These are phyloP conservation scores for Nepenthes mirabilis DNA, from an alignment of 148 eudicot species.

Conservation along the genomic window DNA sequence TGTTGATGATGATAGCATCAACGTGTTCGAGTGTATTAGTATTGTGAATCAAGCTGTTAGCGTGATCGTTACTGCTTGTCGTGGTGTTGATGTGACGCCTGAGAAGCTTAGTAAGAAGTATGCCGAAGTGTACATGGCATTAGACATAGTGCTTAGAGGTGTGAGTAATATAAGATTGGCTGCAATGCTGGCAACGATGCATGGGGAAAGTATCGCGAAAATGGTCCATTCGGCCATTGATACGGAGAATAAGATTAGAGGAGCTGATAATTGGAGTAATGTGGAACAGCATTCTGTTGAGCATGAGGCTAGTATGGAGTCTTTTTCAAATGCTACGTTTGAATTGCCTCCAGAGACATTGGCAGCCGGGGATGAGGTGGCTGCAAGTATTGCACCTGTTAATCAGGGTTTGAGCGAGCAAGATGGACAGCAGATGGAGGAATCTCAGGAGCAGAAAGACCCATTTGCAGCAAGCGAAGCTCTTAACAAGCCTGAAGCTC, in stretches of 20 bases:
- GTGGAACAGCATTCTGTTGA: slow-evolving; percentile 41
- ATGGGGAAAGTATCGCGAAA: slow-evolving; percentile 79
- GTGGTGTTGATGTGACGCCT: slow-evolving; percentile 74
- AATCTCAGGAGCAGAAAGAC: slow-evolving; percentile 44
- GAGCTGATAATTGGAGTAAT: slow-evolving; percentile 70
- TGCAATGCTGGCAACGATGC: slow-evolving; percentile 75
- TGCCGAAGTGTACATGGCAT: slow-evolving; percentile 85
- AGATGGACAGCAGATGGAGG: slow-evolving; percentile 40
- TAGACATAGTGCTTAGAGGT: slow-evolving; percentile 85
- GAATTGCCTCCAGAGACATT: slow-evolving; percentile 77
- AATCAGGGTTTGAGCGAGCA: slow-evolving; percentile 35
- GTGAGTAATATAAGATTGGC: slow-evolving; percentile 82
- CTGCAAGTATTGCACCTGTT: slow-evolving; percentile 24
- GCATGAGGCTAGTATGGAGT: slow-evolving; percentile 52
- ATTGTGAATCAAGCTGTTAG: slow-evolving; percentile 86
- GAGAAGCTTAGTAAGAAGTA: slow-evolving; percentile 78
- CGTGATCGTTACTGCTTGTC: slow-evolving; percentile 63
- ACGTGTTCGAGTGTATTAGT: slow-evolving; percentile 78
- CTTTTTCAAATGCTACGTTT: slow-evolving; percentile 51
- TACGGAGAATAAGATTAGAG: slow-evolving; percentile 79
- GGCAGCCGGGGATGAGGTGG: slow-evolving; percentile 81
- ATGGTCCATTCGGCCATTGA: slow-evolving; percentile 85
- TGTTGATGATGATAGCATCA: slow-evolving; percentile 44
- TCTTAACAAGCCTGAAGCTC: slow-evolving; percentile 55
- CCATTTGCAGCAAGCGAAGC: slow-evolving; percentile 94